These are phyloP conservation scores for Casuarina glauca DNA, from an alignment of 306 rosid species.

Conservation along the genomic window DNA sequence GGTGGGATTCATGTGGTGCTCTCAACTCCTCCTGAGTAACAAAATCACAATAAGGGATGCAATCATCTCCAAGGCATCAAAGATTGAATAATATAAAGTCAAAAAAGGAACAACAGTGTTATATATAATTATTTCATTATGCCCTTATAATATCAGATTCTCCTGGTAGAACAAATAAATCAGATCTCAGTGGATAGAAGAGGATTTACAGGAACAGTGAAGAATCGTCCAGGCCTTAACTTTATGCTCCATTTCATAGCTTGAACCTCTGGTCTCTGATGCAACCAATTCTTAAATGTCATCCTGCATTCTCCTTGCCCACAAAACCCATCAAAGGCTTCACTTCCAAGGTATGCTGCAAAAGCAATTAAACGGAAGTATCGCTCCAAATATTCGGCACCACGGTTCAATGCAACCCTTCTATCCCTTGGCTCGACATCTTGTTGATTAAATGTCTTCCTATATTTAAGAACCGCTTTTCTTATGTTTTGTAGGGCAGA, in stretches of 20 bases:
- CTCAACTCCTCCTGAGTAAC: slow-evolving; percentile 73
- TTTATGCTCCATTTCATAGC: slow-evolving; percentile 96
- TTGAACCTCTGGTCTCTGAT: slow-evolving; percentile 81
- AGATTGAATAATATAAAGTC: neutral
- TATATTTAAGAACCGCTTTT: slow-evolving; percentile 76
- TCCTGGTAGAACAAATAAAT: neutral
- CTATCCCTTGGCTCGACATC: slow-evolving; percentile 83
- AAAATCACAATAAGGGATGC: slow-evolving; percentile 31
- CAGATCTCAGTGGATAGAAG: slow-evolving; percentile 2
- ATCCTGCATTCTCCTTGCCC: slow-evolving; percentile 64
- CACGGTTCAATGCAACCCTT: slow-evolving; percentile 87
- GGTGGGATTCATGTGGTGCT: slow-evolving; percentile 78
- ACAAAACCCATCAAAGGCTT: slow-evolving; percentile 85
- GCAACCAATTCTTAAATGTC: slow-evolving; percentile 90
- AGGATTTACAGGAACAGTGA: slow-evolving; percentile 72
- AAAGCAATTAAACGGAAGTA: slow-evolving; percentile 90
- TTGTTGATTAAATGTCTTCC: slow-evolving; percentile 84
- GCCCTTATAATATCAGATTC: slow-evolving; percentile 1
- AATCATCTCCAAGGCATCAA: slow-evolving; percentile 17
- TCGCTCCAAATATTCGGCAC: slow-evolving; percentile 88
- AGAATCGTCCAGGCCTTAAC: slow-evolving; percentile 80
- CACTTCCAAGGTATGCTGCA: slow-evolving; percentile 95
- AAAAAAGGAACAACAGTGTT: neutral
- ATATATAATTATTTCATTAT: neutral
- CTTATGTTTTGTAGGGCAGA: slow-evolving; percentile 91